Base-by-base conservation (phyloP, 257 asterid species). In the Solanum paucissectum region DNA sequence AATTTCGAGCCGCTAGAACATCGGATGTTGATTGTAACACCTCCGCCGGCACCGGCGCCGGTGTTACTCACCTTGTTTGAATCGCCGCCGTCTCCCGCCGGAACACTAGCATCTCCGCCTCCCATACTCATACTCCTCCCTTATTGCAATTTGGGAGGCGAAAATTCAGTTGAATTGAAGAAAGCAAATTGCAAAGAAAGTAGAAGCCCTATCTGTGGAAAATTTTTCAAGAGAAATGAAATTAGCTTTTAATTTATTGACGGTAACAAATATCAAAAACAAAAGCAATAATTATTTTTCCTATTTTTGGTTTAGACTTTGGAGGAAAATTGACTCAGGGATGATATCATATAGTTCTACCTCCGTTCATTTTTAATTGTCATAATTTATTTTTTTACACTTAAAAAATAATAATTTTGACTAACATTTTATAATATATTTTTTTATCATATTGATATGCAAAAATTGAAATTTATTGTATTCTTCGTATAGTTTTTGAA, bases 1-100 rank as follows among this genome's bases (percentile, higher is more conserved):
- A 92, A 92, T 87, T 90, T 91, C 34, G 93, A 87, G n/a, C 96
- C 96, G 29, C 91, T 92, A 7, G 93, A 89, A 72, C 91, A 90
- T 8, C 95, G 90, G 76, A 94, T 75, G 82, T 94, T 91, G 83
- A 94, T 84, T 16, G 88, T 90, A 68, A 93, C 93, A 82, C 87
- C 92, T 25, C 69, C 93, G n/a, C 88, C 62, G 84, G 37, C 36
- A 2, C 86, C 27, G 81, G 29, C 81, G 27, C 81, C 81, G 29
- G 46, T 32, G 76, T 29, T 32, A 29, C 5, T 13, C 76, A 29
- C 40, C 76, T 69, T 69, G 76, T 32, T 32, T 69, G 76, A 69
- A 69, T 69, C 76, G 76, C 23, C 14, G 29, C 12, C 8, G 16
- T 71, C 77, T 32, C 25, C 38, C 29, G 46, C 81, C 49, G 27